Conservation (phyloP, 257 asterid species). For the Voacanga thouarsii region DNA sequence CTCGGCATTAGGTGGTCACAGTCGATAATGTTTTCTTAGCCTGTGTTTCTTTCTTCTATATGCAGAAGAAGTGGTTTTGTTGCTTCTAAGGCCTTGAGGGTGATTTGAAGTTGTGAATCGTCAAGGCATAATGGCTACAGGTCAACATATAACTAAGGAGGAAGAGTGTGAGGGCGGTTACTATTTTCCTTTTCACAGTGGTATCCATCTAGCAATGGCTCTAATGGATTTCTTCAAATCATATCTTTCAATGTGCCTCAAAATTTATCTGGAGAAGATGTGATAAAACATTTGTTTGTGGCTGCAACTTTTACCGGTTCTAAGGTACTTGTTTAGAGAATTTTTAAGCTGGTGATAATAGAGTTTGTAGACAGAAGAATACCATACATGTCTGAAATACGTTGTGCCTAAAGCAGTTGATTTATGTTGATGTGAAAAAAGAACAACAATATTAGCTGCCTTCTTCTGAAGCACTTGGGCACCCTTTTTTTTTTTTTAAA, state of each 20-base stretch:
- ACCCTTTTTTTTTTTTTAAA: too few species aligned
- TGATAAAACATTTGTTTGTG: background rate
- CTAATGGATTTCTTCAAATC: background rate
- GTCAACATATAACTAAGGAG: slow-evolving; percentile 1
- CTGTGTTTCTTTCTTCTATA: background rate
- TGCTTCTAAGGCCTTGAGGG: slow-evolving; percentile 28
- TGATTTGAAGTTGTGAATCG: slow-evolving; percentile 11
- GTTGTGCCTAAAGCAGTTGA: background rate
- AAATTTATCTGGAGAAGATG: background rate
- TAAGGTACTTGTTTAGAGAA: background rate
- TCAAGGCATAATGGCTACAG: background rate
- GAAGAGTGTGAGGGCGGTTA: slow-evolving; percentile 6
- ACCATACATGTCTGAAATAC: background rate
- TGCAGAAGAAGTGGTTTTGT: slow-evolving; percentile 41
- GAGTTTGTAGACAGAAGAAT: background rate
- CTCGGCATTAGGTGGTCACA: background rate
- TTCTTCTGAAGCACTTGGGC: background rate
- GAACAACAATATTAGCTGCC: background rate
- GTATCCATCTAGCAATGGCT: background rate
- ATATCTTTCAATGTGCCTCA: background rate
- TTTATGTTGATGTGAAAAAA: background rate
- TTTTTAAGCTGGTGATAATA: background rate
- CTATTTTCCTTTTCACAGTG: background rate
- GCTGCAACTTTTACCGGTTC: slow-evolving; percentile 11
- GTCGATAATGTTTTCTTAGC: background rate